Conservation (phyloP, 2,329 filamentous ascomycete species). For the Chrysoporthe puriensis region DNA sequence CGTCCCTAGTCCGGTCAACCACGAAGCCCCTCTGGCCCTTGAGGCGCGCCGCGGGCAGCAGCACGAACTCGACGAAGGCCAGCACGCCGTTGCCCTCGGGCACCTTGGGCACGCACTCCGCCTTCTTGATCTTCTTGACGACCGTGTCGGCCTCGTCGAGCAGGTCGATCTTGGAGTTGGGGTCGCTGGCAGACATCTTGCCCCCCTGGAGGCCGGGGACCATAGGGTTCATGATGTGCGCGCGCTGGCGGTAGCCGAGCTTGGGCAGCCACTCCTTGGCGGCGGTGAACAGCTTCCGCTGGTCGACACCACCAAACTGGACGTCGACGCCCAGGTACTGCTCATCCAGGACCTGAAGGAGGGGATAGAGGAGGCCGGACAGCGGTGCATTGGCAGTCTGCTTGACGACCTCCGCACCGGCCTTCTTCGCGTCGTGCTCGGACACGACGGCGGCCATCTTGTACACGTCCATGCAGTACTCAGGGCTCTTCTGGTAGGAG, state of each 20-base stretch:
- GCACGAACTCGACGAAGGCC: conserved; percentile 82
- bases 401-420: conserved; percentile 93
- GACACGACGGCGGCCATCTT: conserved; percentile 71
- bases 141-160: conserved; percentile 77
- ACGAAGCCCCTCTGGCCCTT: conserved; percentile 65
- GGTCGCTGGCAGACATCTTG: conserved; percentile 78
- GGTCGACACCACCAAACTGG: conserved; percentile 84
- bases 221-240: conserved; percentile 69
- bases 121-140: conserved; percentile 83
- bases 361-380: conserved; percentile 77
- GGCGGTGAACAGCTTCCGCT: conserved; percentile 85
- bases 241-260: conserved; percentile 78
- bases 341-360: conserved; percentile 91
- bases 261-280: conserved; percentile 85
- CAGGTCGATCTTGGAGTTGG: conserved; percentile 87
- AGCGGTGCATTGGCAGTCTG: conserved; percentile 78
- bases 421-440: conserved; percentile 84
- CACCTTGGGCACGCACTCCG: conserved; percentile 73
- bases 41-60: conserved; percentile 77
- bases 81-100: conserved; percentile 87
- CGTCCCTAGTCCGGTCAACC: conserved; percentile 68
- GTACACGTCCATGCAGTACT: conserved; percentile 90
- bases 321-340: conserved; percentile 85
- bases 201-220: conserved; percentile 78
- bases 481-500: conserved; percentile 72